Evolutionary conservation across 257 asterid species (phyloP), one percentile per base, ranked within the genome.

Genomic region (Solanum stenotomum): DNA sequence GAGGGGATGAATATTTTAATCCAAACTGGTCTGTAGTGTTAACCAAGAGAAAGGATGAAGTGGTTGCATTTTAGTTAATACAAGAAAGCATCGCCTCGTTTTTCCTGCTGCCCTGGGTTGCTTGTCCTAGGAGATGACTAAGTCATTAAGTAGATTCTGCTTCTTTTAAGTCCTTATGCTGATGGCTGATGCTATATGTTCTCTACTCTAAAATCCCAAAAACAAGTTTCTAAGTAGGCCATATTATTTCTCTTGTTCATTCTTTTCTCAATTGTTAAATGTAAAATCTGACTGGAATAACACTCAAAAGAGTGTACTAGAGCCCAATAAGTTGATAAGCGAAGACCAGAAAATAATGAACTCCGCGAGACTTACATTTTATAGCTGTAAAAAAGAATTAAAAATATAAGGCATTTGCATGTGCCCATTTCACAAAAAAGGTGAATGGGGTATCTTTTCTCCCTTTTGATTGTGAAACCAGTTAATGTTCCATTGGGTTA

Each of bases 141-240:
- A 8, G 59, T 25, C 10, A 4, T 38, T 81, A 56, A 84, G 89
- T 86, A n/a, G 63, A 31, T 78, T 46, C 71, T 83, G 77, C 63
- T 82, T 75, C 84, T 38, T 16, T 56, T 44, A 29, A 22, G 37
- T 83, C 27, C 56, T 84, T 16, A 25, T 85, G 88, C 92, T 91
- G 96, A 63, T 93, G 93, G 42, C 42, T 38, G 44, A 38, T 38
- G 13, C 86, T 88, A 93, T 89, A 91, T 49, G 70, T 49, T 29
- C 85, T 46, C 68, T 44, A 9, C 67, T 79, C 27, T 79, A 63
- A 79, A 79, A 27, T 79, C 10, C 65, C 85, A 4, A 44, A 77
- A 25, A 16, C 22, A 46, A 81, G 68, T 81, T 25, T 81, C 20
- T 46, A 31, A 9, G 1, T 81, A 16, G 70, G 68, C 20, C 29